These are phyloP conservation scores for Davidsoniella eucalypti DNA, from an alignment of 2,329 filamentous ascomycete species.

Conservation along the genomic window DNA sequence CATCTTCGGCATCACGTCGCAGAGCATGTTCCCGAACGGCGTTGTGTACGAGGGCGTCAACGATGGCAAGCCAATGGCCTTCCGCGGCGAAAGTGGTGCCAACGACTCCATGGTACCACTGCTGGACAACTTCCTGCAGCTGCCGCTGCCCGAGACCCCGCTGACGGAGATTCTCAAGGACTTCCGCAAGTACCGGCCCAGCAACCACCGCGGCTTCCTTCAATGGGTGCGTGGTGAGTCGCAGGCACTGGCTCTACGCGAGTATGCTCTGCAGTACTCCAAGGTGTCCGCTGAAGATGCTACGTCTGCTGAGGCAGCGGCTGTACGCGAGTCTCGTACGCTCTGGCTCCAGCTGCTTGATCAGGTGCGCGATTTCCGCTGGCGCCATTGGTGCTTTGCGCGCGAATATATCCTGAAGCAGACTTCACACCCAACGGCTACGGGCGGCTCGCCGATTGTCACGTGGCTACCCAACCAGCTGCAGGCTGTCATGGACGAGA, in stretches of 20 bases:
- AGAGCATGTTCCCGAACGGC: conserved; percentile 86
- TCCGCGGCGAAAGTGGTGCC: conserved; percentile 83
- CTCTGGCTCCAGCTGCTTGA: conserved; percentile 51
- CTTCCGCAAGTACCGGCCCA: conserved; percentile 77
- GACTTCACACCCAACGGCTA: conserved; percentile 60
- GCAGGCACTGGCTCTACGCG: conserved; percentile 34
- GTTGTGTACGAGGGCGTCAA: conserved; percentile 78
- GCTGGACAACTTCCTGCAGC: conserved; percentile 71
- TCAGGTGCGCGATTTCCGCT: conserved; percentile 66
- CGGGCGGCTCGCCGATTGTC: conserved; percentile 66
- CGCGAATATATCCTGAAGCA: conserved; percentile 71
- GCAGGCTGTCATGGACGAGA: conserved; percentile 54
- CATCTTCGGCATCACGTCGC: conserved; percentile 88
- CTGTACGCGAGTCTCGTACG: conserved; percentile 36
- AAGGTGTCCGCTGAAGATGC: conserved; percentile 16
- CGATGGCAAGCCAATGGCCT: conserved; percentile 52
- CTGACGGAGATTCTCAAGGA: conserved; percentile 77
- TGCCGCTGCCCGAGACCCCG: conserved; percentile 77
- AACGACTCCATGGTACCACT: conserved; percentile 92
- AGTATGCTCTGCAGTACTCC: conserved; percentile 34
- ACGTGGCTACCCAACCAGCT: conserved; percentile 76
- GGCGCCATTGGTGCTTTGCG: conserved; percentile 75
- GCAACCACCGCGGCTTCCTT: conserved; percentile 76
- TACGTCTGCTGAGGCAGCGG: conserved; percentile 16
- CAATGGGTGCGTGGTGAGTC: conserved; percentile 45